Conservation (phyloP, 129 eudicot species). For the Chrysanthemum lavandulifolium region DNA sequence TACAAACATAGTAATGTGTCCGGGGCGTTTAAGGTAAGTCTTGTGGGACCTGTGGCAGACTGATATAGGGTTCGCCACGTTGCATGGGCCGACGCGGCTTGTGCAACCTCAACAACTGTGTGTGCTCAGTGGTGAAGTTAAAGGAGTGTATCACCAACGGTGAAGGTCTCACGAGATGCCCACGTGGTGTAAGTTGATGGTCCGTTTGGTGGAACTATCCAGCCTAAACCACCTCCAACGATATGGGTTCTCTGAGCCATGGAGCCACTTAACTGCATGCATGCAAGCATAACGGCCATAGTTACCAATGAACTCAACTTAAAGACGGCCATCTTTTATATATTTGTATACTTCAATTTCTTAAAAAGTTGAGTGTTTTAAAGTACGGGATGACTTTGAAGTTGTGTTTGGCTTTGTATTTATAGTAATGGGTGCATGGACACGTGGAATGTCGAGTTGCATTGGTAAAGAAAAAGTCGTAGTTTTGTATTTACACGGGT, state of each 20-base stretch:
- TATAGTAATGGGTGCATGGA: conserved; percentile 2
- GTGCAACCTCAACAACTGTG: too few species aligned
- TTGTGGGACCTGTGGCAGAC: too few species aligned
- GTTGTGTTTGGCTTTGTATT: neutral
- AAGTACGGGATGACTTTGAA: neutral
- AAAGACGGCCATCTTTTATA: neutral
- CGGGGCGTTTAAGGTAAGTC: neutral
- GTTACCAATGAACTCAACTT: conserved; percentile 10
- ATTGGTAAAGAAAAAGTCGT: neutral
- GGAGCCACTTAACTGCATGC: conserved; percentile 24
- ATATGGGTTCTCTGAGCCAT: conserved; percentile 46
- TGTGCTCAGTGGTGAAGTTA: too few species aligned
- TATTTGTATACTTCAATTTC: neutral
- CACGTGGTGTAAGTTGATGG: conserved; percentile 38
- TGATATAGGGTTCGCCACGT: too few species aligned
- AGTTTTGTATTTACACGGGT: neutral
- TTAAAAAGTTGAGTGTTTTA: neutral
- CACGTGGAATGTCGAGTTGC: neutral
- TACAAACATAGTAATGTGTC: conserved; percentile 38
- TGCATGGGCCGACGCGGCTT: too few species aligned
- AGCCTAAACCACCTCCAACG: conserved; percentile 37
- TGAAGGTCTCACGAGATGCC: conserved; percentile 49
- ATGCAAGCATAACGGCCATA: conserved; percentile 17
- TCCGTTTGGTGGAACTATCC: conserved; percentile 28
- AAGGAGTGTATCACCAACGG: conserved; percentile 42